These are phyloP conservation scores for Dactylellina parvicollis DNA, from an alignment of 2,329 filamentous ascomycete genomes.

Conservation along the genomic window DNA sequence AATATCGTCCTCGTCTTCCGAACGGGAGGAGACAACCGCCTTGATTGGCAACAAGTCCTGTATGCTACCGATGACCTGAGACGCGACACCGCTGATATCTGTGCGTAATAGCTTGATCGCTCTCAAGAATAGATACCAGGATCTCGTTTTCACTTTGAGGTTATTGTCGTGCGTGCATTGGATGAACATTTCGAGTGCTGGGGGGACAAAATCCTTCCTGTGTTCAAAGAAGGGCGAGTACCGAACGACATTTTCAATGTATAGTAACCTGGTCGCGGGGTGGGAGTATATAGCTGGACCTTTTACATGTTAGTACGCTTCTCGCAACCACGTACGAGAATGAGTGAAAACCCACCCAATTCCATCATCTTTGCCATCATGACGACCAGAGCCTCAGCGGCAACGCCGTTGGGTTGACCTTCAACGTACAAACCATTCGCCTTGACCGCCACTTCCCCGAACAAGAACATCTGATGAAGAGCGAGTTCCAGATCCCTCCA, in stretches of 20 bases:
- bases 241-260: constrained; percentile 97
- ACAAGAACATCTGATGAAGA: constrained; percentile 92
- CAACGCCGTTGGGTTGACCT: constrained; percentile 79
- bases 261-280: constrained; percentile 91
- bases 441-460: constrained; percentile 91
- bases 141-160: constrained; percentile 84
- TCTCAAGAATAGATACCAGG: constrained; percentile 96
- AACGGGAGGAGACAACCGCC: constrained; percentile 82
- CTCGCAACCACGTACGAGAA: constrained; percentile 49
- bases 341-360: constrained; percentile 71
- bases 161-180: constrained; percentile 87
- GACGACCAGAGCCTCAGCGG: constrained; percentile 80
- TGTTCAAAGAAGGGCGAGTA: constrained; percentile 93
- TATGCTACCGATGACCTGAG: constrained; percentile 90
- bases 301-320: constrained; percentile 60
- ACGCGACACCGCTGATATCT: constrained; percentile 86
- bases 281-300: constrained; percentile 87
- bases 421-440: constrained; percentile 88
- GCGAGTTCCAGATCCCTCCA: constrained; percentile 96
- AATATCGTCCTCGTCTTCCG: constrained; percentile 85
- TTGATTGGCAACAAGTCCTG: constrained; percentile 88
- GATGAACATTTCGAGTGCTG: constrained; percentile 90
- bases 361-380: constrained; percentile 98
- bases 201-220: constrained; percentile 81
- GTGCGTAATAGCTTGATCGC: constrained; percentile 86